phyloP scores from a whole-genome alignment of 2,329 filamentous ascomycete genomes.

The Westerdykella sp. region DNA sequence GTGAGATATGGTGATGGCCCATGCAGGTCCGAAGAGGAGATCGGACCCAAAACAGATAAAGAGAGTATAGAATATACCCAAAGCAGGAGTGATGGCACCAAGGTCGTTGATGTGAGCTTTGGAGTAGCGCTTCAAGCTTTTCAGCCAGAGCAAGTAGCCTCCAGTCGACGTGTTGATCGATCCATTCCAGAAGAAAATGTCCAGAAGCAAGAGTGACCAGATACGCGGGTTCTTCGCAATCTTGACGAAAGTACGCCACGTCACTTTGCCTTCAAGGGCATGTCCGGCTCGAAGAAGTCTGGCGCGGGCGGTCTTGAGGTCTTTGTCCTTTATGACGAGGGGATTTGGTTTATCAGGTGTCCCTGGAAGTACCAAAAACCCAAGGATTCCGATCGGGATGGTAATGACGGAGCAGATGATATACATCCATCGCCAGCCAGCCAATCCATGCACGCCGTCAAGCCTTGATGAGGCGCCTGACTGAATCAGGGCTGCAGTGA shows the following conservation, averaged over 20 bases:
- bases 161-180: constrained; percentile 44
- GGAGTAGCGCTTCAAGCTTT: constrained; percentile 47
- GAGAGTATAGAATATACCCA: constrained; percentile 53
- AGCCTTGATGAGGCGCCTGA: too few relatives aligned
- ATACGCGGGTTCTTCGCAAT: constrained; percentile 41
- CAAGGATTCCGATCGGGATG: too few relatives aligned
- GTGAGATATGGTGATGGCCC: constrained; percentile 50
- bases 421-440: too few relatives aligned
- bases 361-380: too few relatives aligned
- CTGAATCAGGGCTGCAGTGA: too few relatives aligned
- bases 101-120: constrained; percentile 47
- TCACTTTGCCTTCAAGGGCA: constrained; percentile 15
- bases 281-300: constrained; percentile 46
- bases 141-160: constrained; percentile 54
- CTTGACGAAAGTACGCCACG: constrained; percentile 15
- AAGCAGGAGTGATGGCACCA: constrained; percentile 47
- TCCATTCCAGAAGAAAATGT: constrained; percentile 54
- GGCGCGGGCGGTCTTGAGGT: constrained; percentile 42
- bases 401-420: too few relatives aligned
- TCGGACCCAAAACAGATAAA: constrained; percentile 52
- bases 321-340: constrained; percentile 37
- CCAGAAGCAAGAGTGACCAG: constrained; percentile 47
- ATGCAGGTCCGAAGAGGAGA: constrained; percentile 47
- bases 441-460: too few relatives aligned
- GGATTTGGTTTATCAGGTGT: too few relatives aligned